Conservation (phyloP, 768 basidiomycete genomes). For the Cystofilobasidium bisporidii region DNA sequence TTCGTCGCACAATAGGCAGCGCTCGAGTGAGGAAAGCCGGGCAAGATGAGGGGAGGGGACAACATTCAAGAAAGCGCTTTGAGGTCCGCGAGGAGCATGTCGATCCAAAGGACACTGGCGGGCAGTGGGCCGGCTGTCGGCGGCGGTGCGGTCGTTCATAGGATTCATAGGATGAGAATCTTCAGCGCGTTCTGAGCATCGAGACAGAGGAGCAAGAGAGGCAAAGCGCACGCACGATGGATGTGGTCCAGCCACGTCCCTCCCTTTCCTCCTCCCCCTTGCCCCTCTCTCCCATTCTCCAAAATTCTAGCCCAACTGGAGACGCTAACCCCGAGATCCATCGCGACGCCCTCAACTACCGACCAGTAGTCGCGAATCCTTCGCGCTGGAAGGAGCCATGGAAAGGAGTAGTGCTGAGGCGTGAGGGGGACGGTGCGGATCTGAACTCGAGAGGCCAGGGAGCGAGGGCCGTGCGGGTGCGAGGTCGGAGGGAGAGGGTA, state of each 20-base stretch:
- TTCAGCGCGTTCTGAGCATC: too few species aligned
- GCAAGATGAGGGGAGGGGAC: neutral
- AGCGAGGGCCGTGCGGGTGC: too few species aligned
- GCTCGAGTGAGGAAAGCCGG: neutral
- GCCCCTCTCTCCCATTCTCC: neutral
- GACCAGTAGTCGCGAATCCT: neutral
- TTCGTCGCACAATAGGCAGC: too few species aligned
- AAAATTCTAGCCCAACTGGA: neutral
- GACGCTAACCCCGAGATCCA: neutral
- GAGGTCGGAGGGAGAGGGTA: too few species aligned
- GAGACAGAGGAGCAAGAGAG: neutral
- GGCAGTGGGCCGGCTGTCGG: neutral
- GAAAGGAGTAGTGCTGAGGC: neutral
- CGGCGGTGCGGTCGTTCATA: too few species aligned
- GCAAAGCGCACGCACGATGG: neutral
- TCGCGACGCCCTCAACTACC: neutral
- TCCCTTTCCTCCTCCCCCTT: neutral
- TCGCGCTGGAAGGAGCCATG: neutral
- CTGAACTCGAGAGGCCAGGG: neutral
- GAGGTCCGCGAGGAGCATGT: neutral
- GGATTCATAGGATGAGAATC: too few species aligned
- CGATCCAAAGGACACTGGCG: neutral
- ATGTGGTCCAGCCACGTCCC: neutral
- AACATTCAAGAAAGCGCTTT: neutral
- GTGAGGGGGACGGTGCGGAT: neutral